Base-by-base conservation (phyloP, 164 flowering plant genomes). In the Berberis vulgaris region DNA sequence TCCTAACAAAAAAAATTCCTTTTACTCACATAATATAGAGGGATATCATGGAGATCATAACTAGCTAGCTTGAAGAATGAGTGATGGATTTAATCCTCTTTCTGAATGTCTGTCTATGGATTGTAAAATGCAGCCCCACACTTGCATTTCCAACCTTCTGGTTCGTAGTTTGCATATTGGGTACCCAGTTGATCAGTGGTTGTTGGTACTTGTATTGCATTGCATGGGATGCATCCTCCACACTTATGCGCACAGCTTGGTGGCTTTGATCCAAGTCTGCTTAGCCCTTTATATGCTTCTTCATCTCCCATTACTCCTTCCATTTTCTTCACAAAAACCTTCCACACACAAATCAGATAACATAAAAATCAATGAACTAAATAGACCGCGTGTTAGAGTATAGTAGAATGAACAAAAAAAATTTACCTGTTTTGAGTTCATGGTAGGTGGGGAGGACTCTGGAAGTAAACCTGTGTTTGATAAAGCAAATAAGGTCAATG, bases 121-220 rank as follows among this genome's bases (percentile, higher is more conserved):
- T 74, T 76, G 77, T 60, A 83, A 70, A 81, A 69, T 61, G 78
- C 59, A 71, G 75, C 2, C 11, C 85, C 84, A 65, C 89, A 83
- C 64, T 77, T 83, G 84, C 89, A 85, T 78, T 80, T 85, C 89
- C 89, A 85, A 38, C 85, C 84, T 62, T 85, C 89, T 7, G 89
- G 86, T 67, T 76, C 80, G 63, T 85, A 85, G 67, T 85, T 85
- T 7, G 89, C 63, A 62, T 73, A 82, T 41, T 83, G 80, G 45
- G 77, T 38, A 5, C 76, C 69, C 40, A 71, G 1, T 7, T 47
- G 69, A 52, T 65, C 71, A 57, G 72, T 59, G 10, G 72, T 77
- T 9, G 83, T 67, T 42, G 87, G 87, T 45, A 79, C 82, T 68
- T 85, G 89, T 56, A 70, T 76, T 46, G 86, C 83, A 54, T 68